Conservation (phyloP, 345 rosid species). For the Linum usitatissimum region DNA sequence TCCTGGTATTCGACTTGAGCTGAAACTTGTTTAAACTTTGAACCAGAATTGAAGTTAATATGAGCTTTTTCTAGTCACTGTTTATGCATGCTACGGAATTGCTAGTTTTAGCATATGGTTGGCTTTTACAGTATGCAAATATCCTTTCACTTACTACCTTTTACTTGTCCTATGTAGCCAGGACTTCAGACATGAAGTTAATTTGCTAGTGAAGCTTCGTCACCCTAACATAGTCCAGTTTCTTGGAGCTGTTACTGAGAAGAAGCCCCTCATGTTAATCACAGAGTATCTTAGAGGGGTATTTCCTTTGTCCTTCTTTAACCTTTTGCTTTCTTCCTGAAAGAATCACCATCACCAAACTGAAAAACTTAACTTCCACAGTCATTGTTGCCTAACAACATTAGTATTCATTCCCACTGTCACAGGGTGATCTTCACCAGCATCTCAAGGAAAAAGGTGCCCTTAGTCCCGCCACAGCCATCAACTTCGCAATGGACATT, state of each 20-base stretch:
- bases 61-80: neutral
- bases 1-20: neutral
- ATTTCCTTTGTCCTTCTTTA: constrained; percentile 17
- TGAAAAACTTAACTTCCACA: constrained; percentile 6
- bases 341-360: constrained; percentile 7
- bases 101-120: neutral
- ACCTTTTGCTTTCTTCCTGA: constrained; percentile 5
- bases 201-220: constrained; percentile 93
- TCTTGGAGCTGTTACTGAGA: constrained; percentile 96
- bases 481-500: constrained; percentile 88
- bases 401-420: constrained; percentile 11
- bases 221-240: constrained; percentile 99
- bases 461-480: constrained; percentile 77
- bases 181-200: constrained; percentile 99
- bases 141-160: constrained; percentile 11
- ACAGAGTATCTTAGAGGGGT: constrained; percentile 96
- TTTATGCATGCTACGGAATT: too few relatives aligned
- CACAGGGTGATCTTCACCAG: constrained; percentile 96
- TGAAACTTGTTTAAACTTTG: neutral
- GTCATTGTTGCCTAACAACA: constrained; percentile 10
- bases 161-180: constrained; percentile 47
- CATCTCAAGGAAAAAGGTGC: constrained; percentile 89
- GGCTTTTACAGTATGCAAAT: neutral
- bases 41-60: constrained; percentile 4
- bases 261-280: constrained; percentile 98